phyloP scores from a whole-genome alignment of 306 rosid species.

The Medicago arabica region DNA sequence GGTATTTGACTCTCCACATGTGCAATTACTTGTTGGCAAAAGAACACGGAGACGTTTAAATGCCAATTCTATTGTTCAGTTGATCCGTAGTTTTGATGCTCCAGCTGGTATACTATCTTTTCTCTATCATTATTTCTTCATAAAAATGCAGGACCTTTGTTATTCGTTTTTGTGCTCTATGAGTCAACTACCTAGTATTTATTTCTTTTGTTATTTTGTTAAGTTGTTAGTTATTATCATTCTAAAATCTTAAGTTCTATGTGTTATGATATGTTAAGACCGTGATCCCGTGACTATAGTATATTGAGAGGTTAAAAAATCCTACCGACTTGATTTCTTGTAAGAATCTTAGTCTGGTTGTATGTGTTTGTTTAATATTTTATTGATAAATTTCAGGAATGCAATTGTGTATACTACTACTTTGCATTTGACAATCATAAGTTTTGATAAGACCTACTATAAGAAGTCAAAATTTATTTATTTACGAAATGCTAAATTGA shows the following conservation, averaged over 20 bases:
- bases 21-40: slow-evolving; percentile 70
- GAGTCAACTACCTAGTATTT: too few species aligned
- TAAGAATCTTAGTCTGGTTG: too few species aligned
- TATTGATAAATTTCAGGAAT: too few species aligned
- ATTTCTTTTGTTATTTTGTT: not conserved
- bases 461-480: not conserved
- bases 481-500: not conserved
- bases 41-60: slow-evolving; percentile 76
- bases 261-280: not conserved
- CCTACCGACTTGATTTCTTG: too few species aligned
- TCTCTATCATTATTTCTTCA: not conserved
- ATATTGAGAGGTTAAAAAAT: not conserved
- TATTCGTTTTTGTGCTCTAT: too few species aligned
- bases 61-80: slow-evolving; percentile 78
- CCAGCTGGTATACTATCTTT: slow-evolving; percentile 61
- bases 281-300: not conserved
- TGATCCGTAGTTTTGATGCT: slow-evolving; percentile 74
- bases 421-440: slow-evolving; percentile 13
- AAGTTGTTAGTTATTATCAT: not conserved
- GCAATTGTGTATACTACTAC: slow-evolving; percentile 9
- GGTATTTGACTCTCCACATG: slow-evolving; percentile 83
- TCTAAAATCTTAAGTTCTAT: not conserved
- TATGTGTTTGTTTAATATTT: too few species aligned
- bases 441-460: slow-evolving; percentile 9
- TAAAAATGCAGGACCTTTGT: too few species aligned